Evolutionary conservation across 805 yeast species (phyloP), one percentile per base, ranked within the genome.

Genomic region (Scheffersomyces lignosus): DNA sequence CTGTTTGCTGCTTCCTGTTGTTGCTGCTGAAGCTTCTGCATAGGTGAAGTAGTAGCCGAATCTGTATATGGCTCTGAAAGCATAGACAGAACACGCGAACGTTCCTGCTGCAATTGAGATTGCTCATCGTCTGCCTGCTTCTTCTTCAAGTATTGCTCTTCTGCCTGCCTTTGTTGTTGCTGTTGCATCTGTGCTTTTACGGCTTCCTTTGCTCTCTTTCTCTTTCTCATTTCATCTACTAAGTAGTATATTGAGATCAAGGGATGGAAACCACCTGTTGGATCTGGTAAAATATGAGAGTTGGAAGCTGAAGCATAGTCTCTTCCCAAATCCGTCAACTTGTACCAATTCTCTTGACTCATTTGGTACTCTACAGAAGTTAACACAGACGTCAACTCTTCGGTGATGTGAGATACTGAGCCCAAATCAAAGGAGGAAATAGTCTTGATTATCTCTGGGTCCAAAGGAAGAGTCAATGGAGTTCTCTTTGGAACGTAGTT

Each of bases 191-290:
- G 64, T 24, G 56, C 54, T 49, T 42, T 67, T 35, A 59, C 50
- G 2, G 72, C 67, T 45, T 70, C 75, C 60, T 83, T 81, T 5
- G 81, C 78, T 47, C 64, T 67, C 62, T 81, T 83, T 38, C 96
- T 75, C 52, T 76, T 80, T 44, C 74, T 56, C 83, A 87, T 86
- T 63, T 93, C 99, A 36, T 79, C 82, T 13, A 89, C 96, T 45
- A 93, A 71, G 54, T 78, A 83, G 58, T 93, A 93, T 26, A 91
- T 83, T 5, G 96, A 87, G 9, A 91, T 65, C 45, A 90, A 70
- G 0, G 99, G 98, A 62, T 90, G 95, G 59, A 77, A 90, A 1
- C 90, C 91, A 36, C 76, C 71, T 1, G 96, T 86, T 12, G 98
- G 97, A 60, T 88, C 93, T 2, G 79, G 75, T 14, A 72, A 52